phyloP scores from a whole-genome alignment of 106 monocot genomes.

The Platanthera zijinensis region DNA sequence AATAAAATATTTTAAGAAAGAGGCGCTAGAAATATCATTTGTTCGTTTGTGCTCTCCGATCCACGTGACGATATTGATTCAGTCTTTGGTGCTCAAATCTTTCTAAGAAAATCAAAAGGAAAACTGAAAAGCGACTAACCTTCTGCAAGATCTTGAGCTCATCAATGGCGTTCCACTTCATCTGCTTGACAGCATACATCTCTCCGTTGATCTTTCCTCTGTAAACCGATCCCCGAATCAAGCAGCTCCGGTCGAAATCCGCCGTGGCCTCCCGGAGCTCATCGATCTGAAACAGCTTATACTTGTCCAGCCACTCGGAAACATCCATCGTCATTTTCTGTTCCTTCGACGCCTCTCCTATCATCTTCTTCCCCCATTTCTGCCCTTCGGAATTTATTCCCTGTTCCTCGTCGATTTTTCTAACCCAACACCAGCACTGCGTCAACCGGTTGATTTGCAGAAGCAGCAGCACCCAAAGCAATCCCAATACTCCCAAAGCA shows the following conservation, averaged over 20 bases:
- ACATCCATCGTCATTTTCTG: constrained; percentile 46
- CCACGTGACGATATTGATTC: no score
- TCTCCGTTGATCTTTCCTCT: constrained; percentile 39
- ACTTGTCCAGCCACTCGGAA: constrained; percentile 74
- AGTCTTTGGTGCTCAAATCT: no score
- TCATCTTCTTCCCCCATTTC: background rate
- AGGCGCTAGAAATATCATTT: no score
- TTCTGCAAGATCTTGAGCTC: constrained; percentile 91
- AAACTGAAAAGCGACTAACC: constrained; percentile 22
- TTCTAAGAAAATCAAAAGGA: background rate
- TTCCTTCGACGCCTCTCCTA: constrained; percentile 3
- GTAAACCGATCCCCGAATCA: constrained; percentile 67
- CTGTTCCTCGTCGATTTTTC: background rate
- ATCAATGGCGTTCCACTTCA: constrained; percentile 83
- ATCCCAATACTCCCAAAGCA: constrained; percentile 32
- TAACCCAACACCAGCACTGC: constrained; percentile 5
- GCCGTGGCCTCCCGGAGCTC: constrained; percentile 50
- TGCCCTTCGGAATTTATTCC: background rate
- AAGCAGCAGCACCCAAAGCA: constrained; percentile 15
- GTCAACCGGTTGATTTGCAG: constrained; percentile 11
- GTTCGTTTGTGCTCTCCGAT: no score
- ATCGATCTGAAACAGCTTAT: constrained; percentile 47
- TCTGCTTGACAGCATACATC: constrained; percentile 66
- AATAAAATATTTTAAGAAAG: no score
- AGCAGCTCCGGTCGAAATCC: constrained; percentile 34